phyloP scores from a whole-genome alignment of 2,329 filamentous ascomycete genomes.

The Apiospora marii region DNA sequence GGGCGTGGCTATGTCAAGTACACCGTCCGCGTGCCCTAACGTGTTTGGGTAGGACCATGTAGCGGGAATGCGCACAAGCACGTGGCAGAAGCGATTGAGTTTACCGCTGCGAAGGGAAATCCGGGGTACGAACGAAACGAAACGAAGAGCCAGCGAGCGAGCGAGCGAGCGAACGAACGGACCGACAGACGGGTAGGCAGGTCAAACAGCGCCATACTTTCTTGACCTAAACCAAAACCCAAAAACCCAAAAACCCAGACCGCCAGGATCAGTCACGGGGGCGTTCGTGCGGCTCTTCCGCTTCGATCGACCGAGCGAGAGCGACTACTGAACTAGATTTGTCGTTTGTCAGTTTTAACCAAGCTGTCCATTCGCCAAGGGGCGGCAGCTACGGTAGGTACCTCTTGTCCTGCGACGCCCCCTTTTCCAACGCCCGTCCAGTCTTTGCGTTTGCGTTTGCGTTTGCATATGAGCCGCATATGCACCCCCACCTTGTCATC shows the following conservation, averaged over 20 bases:
- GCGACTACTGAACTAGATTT: neutral
- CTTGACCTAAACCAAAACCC: neutral
- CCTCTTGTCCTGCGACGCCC: neutral
- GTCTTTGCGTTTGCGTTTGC: neutral
- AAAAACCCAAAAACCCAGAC: neutral
- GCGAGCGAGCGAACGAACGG: neutral
- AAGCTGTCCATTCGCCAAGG: neutral
- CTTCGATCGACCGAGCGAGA: neutral
- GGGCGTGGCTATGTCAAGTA: too few relatives aligned
- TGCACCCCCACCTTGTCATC: neutral
- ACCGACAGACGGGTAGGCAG: neutral
- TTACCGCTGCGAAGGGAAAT: neutral
- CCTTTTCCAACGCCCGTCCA: neutral
- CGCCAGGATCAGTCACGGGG: neutral
- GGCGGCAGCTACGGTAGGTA: too few relatives aligned
- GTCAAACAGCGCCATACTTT: neutral
- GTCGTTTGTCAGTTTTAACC: neutral
- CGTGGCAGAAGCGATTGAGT: conserved; percentile 3
- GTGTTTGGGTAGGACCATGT: neutral
- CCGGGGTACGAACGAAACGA: conserved; percentile 1
- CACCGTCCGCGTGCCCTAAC: too few relatives aligned
- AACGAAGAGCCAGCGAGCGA: too few relatives aligned
- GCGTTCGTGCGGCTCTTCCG: conserved; percentile 1
- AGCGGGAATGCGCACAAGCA: neutral
- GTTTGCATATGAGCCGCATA: neutral